phyloP scores from a whole-genome alignment of 352 stramenopile genomes.

The Aphanomyces astaci region DNA sequence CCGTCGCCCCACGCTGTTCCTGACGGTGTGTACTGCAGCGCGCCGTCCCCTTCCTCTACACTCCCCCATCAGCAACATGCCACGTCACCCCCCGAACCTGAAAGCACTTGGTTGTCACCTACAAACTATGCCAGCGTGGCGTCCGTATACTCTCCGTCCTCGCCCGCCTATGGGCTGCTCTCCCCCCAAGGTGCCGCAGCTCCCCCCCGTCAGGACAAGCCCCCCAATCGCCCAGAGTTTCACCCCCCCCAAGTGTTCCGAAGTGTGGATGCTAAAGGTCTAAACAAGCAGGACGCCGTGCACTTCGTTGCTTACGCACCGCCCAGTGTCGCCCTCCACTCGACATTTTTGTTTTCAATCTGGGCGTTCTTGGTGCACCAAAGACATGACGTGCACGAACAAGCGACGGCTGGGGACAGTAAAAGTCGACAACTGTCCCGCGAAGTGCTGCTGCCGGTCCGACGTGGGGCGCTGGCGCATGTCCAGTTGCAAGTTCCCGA shows the following conservation, averaged over 20 bases:
- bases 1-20: too few species aligned
- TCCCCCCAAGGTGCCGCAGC: not conserved
- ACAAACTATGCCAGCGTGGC: not conserved
- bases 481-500: slow-evolving; percentile 42
- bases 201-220: not conserved
- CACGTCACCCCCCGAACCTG: too few species aligned
- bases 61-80: too few species aligned
- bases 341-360: slow-evolving; percentile 58
- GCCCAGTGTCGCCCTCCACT: slow-evolving; percentile 42
- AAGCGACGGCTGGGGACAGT: slow-evolving; percentile 34
- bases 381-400: slow-evolving; percentile 51
- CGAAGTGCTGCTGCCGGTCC: slow-evolving; percentile 51
- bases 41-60: too few species aligned
- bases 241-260: too few species aligned
- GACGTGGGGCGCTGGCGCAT: slow-evolving; percentile 56
- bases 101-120: not conserved
- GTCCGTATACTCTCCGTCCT: not conserved
- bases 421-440: slow-evolving; percentile 35
- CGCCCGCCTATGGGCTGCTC: not conserved
- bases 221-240: not conserved
- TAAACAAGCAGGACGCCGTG: slow-evolving; percentile 45
- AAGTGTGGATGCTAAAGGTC: too few species aligned
- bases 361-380: slow-evolving; percentile 69
- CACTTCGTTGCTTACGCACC: slow-evolving; percentile 73
- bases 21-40: not conserved